Base-by-base conservation (phyloP, 2,329 filamentous ascomycete genomes). In the Diaporthe vexans region DNA sequence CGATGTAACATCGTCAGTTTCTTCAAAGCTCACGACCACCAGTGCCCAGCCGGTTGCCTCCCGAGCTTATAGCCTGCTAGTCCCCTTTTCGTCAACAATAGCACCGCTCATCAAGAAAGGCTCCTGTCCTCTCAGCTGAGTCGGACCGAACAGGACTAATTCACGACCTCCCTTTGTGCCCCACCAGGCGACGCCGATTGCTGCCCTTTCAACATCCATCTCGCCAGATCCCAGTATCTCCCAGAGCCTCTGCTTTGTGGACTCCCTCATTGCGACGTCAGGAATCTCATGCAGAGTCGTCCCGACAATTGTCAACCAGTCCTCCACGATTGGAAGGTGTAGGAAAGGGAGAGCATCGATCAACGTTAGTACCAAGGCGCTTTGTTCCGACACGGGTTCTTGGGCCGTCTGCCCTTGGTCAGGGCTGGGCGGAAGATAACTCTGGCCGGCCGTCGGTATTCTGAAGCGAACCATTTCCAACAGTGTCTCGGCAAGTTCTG, bases 121-220 rank as follows among this genome's bases (percentile, higher is more conserved):
- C 17, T 76, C 80, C 35, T 74, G 80, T 70, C 56, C 76, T 71
- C 71, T 80, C 77, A 54, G 71, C 21, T 17, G 76, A 76, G 76
- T 78, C 77, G 74, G 75, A 68, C 78, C 82, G 75, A 79, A 81
- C 61, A 88, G 75, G 10, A 90, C 84, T 76, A 89, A 79, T 76
- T 88, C 89, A 81, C 81, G 90, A 84, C 84, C 89, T 9, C 89
- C 89, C 48, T 83, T 83, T 17, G 87, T 88, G 15, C 91, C 94
- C 95, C 95, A 98, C 95, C 95, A 98, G 2, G 91, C 90, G 24
- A 97, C 93, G 65, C 93, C 95, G 43, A 94, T 88, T 54, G 92
- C 91, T 9, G 94, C 93, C 75, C 95, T 89, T 81, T 97, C 94
- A 33, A 97, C 92, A 82, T 98, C 95, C 91, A 98, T 93, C 84